Base-by-base conservation (phyloP, 768 basidiomycete species). In the Gautieria morchelliformis region DNA sequence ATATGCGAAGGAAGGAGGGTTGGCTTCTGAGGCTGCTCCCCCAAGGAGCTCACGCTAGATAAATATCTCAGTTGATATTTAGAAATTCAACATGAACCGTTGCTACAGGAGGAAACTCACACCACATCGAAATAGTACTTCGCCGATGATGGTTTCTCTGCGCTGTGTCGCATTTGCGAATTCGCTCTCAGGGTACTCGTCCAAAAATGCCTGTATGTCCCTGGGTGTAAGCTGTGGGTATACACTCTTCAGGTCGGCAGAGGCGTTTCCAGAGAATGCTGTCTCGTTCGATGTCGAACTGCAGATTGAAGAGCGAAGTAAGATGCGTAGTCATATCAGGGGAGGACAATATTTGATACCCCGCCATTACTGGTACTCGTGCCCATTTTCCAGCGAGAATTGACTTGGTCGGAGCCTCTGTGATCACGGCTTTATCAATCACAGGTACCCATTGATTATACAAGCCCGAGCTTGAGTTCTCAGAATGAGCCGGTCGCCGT, bases 211-310 rank as follows among this genome's bases (percentile, higher is more conserved):
- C 10, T 37, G 35, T 37, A 78, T 62, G 49, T 78, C 76, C 12
- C 59, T 57, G 12, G 71, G 63, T 7, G 73, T 72, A 11, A 82
- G 67, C 7, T 66, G 65, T 0, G 82, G 80, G 68, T 78, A 81
- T 62, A 70, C 78, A 1, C 53, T 27, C 32, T 71, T 64, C 35
- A 81, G 61, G 5, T 73, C 72, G 1, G 71, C 48, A 1, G 68
- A 59, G 39, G 81, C 67, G 50, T 73, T 68, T 15, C 61, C 61
- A 2, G 77, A 75, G 4, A 76, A 72, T 35, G 79, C 65, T 1
- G 83, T 80, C 63, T 85, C 82, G 51, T 86, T 83, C 7, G 81
- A 78, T 3, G 80, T 82, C 0, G 82, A 70, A 2, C 83, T 71
- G 53, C 4, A 58, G 14, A 35, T 10, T 37, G 35, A 9, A 37